Base-by-base conservation (phyloP, 371 early-diverging fungal genomes). In the Lichtheimia ramosa region DNA sequence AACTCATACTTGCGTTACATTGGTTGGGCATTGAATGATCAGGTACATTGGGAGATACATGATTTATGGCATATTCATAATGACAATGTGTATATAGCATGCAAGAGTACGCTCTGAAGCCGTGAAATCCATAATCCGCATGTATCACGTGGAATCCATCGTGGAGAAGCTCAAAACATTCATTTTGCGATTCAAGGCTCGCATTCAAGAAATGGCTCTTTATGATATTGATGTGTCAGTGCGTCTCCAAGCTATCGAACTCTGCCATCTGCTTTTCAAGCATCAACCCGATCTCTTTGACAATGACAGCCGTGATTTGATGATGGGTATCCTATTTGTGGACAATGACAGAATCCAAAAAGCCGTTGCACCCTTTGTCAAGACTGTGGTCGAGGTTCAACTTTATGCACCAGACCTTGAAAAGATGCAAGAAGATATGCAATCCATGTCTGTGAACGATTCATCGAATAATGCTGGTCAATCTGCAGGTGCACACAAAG, bases 21-120 rank as follows among this genome's bases (percentile, higher is more conserved):
- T 6, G 95, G 96, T 10, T 94, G 95, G 95, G 79, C 88, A 49
- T 75, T 96, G 27, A 89, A 90, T 48, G 96, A 97, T 69, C 87
- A 81, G 64, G 88, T 85, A 13, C 16, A 43, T 25, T 25, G 25
- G 10, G 34, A 5, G 10, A 34, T 5, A 34, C 10, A 8, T 34
- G 8, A 34, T 8, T n/a, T 34, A 34, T 8, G 34, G 34, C 10
- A 34, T 34, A 34, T 34, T 34, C 10, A 34, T 4, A n/a, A 24
- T 58, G 20, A 43, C 39, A n/a, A n/a, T n/a, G n/a, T n/a, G 12
- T 41, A 39, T 14, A 1, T 65, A 79, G 83, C 57, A 62, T 40
- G 70, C 86, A 3, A 46, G 59, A 28, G 92, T 91, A 10, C 85
- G 92, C 15, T 60, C 84, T 5, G 90, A 90, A 61, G 67, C 88